phyloP scores from a whole-genome alignment of 306 rosid genomes.

The Trifolium subterraneum region DNA sequence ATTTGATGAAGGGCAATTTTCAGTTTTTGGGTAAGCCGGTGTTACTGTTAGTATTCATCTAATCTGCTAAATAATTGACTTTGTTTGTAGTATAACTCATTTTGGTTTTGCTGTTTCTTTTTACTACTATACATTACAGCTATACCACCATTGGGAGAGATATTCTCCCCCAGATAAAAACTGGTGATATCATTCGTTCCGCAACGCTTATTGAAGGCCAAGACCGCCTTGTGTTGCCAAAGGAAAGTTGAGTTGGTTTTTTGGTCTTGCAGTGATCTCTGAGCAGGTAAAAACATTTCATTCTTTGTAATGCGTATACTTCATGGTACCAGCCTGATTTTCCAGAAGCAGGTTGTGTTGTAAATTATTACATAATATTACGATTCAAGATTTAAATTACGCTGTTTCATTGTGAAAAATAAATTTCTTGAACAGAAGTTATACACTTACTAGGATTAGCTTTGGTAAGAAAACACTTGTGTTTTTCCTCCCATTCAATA shows the following conservation, averaged over 20 bases:
- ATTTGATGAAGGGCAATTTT: conserved; percentile 97
- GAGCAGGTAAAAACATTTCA: conserved; percentile 38
- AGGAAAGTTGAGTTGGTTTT: conserved; percentile 54
- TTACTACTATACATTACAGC: conserved; percentile 54
- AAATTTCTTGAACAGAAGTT: neutral
- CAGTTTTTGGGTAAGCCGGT: conserved; percentile 79
- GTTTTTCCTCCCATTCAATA: neutral
- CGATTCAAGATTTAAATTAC: neutral
- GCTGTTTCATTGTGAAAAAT: neutral
- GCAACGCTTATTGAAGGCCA: conserved; percentile 84
- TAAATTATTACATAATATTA: conserved; percentile 31
- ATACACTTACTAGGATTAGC: neutral
- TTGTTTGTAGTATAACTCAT: conserved; percentile 5
- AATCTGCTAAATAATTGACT: neutral
- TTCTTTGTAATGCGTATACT: conserved; percentile 49
- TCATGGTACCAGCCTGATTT: conserved; percentile 51
- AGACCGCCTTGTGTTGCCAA: conserved; percentile 77
- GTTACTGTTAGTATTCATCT: conserved; percentile 5
- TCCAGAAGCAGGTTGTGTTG: conserved; percentile 58
- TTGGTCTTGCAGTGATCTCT: conserved; percentile 5
- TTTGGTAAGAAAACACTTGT: neutral
- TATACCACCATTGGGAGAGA: conserved; percentile 88
- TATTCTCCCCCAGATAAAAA: conserved; percentile 83
- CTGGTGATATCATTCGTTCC: conserved; percentile 76
- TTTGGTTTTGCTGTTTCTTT: neutral